phyloP scores from a whole-genome alignment of 2,329 filamentous ascomycete species.

The Aspergillus awamori region DNA sequence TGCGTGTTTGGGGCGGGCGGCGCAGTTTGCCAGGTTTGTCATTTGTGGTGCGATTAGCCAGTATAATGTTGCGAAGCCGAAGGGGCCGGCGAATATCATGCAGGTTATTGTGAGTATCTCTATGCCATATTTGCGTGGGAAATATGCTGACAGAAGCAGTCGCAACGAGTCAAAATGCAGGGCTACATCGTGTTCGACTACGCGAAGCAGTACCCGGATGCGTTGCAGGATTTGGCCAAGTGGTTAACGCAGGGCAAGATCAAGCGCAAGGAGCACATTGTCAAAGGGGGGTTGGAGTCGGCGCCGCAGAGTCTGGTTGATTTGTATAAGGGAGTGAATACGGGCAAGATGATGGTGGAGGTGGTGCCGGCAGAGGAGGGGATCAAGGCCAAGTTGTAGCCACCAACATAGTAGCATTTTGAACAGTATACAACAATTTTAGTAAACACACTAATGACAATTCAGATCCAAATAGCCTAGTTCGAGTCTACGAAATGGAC shows the following conservation, averaged over 20 bases:
- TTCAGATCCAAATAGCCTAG: not conserved
- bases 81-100: constrained; percentile 58
- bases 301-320: constrained; percentile 66
- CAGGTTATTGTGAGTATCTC: constrained; percentile 40
- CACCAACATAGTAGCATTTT: not conserved
- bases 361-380: constrained; percentile 41
- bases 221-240: constrained; percentile 62
- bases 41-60: constrained; percentile 72
- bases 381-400: constrained; percentile 49
- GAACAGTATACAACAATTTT: no score
- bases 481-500: no score
- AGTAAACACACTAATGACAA: no score
- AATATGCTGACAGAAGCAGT: constrained; percentile 29
- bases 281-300: constrained; percentile 67
- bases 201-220: constrained; percentile 58
- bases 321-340: constrained; percentile 71
- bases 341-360: constrained; percentile 62
- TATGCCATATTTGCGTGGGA: not conserved
- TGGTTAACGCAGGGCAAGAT: constrained; percentile 75
- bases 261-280: constrained; percentile 70
- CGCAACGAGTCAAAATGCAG: constrained; percentile 57
- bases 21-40: constrained; percentile 65
- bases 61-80: constrained; percentile 63
- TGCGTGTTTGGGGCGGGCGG: constrained; percentile 65
- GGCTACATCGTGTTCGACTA: constrained; percentile 77